Percentiles rank a stretch among this genome's conserved stretches.
Evolutionary conservation across 169 alveolate species (phyloP).

Genomic region (Cryptosporidium sp.): DNA sequence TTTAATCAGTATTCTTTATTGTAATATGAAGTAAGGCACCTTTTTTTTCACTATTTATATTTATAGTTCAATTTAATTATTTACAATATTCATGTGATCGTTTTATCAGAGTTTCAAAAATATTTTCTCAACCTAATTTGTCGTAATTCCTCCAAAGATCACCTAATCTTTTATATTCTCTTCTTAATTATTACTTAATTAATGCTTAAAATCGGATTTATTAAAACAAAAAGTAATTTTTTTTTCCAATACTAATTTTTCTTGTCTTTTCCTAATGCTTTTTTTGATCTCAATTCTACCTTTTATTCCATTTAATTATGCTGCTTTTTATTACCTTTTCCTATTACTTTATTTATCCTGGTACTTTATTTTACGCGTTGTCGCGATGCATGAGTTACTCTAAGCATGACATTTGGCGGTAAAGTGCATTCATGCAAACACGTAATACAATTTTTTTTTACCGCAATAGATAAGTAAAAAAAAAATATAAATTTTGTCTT

Average conservation of each 20-base stretch:
- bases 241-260: not conserved
- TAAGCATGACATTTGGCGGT: conserved; percentile 72
- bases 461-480: not conserved
- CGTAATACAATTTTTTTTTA: conserved; percentile 10
- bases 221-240: conserved; percentile 9
- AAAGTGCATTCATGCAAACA: conserved; percentile 41
- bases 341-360: conserved; percentile 46
- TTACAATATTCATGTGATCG: not conserved
- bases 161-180: not conserved
- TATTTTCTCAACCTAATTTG: not conserved
- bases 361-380: conserved; percentile 76
- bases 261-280: not conserved
- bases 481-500: too few species aligned
- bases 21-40: not conserved
- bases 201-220: conserved; percentile 1
- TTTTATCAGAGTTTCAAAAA: not conserved
- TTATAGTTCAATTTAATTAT: too few species aligned
- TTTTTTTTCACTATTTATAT: not conserved
- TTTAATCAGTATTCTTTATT: not conserved
- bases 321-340: conserved; percentile 36
- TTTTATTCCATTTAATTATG: not conserved
- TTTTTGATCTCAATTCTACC: not conserved
- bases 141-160: not conserved
- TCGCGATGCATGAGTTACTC: conserved; percentile 78
- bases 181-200: conserved; percentile 5